Base-by-base conservation (phyloP, 108 stramenopile species). In the Asterionellopsis glacialis region DNA sequence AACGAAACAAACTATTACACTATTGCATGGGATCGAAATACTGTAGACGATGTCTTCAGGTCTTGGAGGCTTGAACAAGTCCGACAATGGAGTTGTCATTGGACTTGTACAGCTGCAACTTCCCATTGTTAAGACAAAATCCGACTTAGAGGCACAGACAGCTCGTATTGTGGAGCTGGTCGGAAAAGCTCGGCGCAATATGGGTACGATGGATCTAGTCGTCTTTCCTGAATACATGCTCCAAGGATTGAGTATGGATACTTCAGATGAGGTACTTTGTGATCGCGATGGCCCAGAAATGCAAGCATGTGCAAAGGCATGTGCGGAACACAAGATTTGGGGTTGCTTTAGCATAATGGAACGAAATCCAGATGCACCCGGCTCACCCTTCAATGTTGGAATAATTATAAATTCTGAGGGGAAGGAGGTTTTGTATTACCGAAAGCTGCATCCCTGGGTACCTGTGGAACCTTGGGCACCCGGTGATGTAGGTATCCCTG, bases 391-490 rank as follows among this genome's bases (percentile, higher is more conserved):
- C 16, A 57, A 57, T 27, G 42, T 16, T 40, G 56, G 56, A 12
- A 40, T 57, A 22, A 26, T 57, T 23, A 14, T 57, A 22, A 27
- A 57, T 33, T 11, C 12, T 19, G 25, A 33, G 33, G 33, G 33
- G 7, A 33, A 33, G 33, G 33, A 33, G 7, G 33, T 33, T 33
- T 42, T 61, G 10, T 61, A 47, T 42, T 61, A 61, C 23, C 60
- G 60, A 24, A 61, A 61, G 19, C 60, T 61, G 0, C 60, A 61
- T 12, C 60, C 60, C 13, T 61, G 60, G 60, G 42, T 61, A 25
- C 60, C 60, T 0, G 48, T 61, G 14, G 60, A 61, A 21, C 60
- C 60, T 12, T 61, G 60, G 60, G 60, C 24, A 33, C 60, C 60
- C 10, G 60, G 60, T 33, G n/a, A 61, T 33, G 22, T 47, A 11